Evolutionary conservation across 225 moss, liverwort and hornwort genomes (phyloP).

Genomic region (Pseudisothecium myosuroides): DNA sequence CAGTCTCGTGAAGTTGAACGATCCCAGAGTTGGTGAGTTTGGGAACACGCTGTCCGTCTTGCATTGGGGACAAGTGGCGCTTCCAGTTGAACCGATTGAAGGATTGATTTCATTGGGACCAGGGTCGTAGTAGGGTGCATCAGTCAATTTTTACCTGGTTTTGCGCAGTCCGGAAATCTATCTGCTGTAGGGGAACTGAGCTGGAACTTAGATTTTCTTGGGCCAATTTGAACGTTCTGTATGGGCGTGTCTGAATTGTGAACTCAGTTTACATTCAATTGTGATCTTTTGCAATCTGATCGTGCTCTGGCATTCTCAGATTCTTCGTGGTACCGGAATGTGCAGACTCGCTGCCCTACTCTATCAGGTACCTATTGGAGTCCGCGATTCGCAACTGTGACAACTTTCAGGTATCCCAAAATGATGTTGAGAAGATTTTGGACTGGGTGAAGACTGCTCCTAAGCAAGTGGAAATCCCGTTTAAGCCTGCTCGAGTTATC

Average conservation of each 20-base stretch:
- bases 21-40: slow-evolving; percentile 69
- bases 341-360: slow-evolving; percentile 72
- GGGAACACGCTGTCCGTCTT: not conserved
- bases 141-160: not conserved
- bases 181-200: not conserved
- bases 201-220: not conserved
- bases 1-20: slow-evolving; percentile 68
- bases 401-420: slow-evolving; percentile 57
- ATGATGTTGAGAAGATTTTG: slow-evolving; percentile 78
- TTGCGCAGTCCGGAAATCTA: not conserved
- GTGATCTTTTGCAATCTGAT: not conserved
- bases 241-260: not conserved
- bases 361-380: slow-evolving; percentile 78
- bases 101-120: not conserved
- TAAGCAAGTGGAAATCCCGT: slow-evolving; percentile 82
- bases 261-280: not conserved
- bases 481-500: slow-evolving; percentile 79
- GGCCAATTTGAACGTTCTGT: not conserved
- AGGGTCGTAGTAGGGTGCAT: not conserved
- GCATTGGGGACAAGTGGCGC: not conserved
- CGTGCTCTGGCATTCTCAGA: not conserved
- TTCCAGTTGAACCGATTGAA: not conserved
- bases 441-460: slow-evolving; percentile 87
- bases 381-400: slow-evolving; percentile 81
- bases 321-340: not conserved